Conservation (phyloP, 2,329 filamentous ascomycete species). For the Aspergillus quadricinctus region DNA sequence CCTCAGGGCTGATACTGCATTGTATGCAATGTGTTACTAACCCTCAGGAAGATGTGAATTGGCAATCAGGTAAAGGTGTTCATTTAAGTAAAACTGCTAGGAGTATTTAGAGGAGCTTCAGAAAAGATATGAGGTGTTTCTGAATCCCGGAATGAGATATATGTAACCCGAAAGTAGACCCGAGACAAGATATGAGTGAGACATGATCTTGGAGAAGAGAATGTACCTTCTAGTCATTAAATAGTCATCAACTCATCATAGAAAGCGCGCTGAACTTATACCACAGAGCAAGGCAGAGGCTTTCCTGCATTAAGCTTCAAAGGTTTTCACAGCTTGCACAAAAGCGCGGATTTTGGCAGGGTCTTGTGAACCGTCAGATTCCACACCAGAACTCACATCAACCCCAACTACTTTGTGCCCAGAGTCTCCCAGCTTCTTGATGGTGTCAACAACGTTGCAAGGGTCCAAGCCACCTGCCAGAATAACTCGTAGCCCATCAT, state of each 20-base stretch:
- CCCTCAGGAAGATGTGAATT: neutral
- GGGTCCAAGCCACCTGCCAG: constrained; percentile 81
- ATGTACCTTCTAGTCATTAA: neutral
- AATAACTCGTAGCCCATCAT: constrained; percentile 68
- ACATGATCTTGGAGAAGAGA: neutral
- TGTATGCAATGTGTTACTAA: neutral
- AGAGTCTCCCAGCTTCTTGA: constrained; percentile 60
- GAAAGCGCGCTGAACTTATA: constrained; percentile 1
- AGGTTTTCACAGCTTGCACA: constrained; percentile 66
- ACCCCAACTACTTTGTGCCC: constrained; percentile 69
- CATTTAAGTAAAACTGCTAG: neutral
- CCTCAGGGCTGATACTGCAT: neutral
- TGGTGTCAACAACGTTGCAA: constrained; percentile 66
- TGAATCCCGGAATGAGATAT: neutral
- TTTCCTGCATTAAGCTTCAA: constrained; percentile 18
- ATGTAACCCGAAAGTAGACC: constrained; percentile 5
- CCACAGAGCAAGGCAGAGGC: neutral
- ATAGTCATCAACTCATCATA: constrained; percentile 3
- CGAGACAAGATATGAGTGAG: neutral
- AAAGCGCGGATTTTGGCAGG: constrained; percentile 77
- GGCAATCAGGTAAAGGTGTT: neutral
- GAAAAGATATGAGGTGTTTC: neutral
- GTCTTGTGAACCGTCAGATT: constrained; percentile 76
- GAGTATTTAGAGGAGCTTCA: neutral
- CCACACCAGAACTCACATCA: constrained; percentile 92